Evolutionary conservation across 768 basidiomycete genomes (phyloP).

Genomic region (Panaeolus cyanescens): DNA sequence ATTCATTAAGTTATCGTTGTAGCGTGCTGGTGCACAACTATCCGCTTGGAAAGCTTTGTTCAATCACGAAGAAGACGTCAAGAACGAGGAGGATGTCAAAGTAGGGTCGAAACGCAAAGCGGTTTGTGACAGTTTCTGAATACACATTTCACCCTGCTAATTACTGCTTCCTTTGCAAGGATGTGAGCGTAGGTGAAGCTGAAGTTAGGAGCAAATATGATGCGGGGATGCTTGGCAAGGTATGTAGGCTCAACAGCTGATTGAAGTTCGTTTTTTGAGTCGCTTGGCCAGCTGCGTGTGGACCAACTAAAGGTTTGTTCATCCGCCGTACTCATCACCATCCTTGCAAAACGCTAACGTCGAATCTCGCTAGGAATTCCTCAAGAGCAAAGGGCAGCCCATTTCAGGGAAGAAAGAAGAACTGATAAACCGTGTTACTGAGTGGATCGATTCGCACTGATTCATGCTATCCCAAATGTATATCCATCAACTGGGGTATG

Average conservation of each 20-base stretch:
- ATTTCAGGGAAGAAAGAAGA: conserved; percentile 75
- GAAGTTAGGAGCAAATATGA: conserved; percentile 73
- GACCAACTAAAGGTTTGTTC: conserved; percentile 73
- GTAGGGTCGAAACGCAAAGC: conserved; percentile 71
- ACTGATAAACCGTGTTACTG: conserved; percentile 62
- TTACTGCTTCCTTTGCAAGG: conserved; percentile 36
- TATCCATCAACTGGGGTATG: not conserved
- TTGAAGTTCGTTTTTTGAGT: conserved; percentile 11
- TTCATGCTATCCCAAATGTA: not conserved
- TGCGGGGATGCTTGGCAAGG: conserved; percentile 64
- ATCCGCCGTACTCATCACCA: conserved; percentile 4
- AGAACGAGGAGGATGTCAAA: conserved; percentile 50
- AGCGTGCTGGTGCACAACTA: conserved; percentile 66
- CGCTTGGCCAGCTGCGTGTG: conserved; percentile 58
- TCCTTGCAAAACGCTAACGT: conserved; percentile 9
- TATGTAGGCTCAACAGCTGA: conserved; percentile 29
- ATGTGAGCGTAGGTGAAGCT: conserved; percentile 65
- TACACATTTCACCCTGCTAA: not conserved
- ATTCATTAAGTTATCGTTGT: conserved; percentile 4
- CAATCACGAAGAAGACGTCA: not conserved
- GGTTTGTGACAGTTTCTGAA: conserved; percentile 42
- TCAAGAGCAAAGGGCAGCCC: conserved; percentile 63
- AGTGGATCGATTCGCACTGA: conserved; percentile 56
- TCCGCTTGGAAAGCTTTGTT: conserved; percentile 61
- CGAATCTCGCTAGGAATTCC: conserved; percentile 55